Base-by-base conservation (phyloP, 208 protist species). In the Crithidia thermophila region DNA sequence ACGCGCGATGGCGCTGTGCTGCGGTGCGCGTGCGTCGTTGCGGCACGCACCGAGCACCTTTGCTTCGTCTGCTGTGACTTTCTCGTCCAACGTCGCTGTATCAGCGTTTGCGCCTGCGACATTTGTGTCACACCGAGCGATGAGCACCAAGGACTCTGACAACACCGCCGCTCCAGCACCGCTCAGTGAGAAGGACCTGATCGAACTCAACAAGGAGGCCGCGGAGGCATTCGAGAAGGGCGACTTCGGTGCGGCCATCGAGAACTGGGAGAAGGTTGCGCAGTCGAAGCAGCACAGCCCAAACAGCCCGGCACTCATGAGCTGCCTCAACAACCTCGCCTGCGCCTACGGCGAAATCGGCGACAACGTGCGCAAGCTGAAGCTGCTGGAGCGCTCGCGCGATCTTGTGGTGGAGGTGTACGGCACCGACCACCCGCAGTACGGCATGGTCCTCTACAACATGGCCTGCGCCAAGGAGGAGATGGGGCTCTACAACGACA, bases 301-400 rank as follows among this genome's bases (percentile, higher is more conserved):
- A 33, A 77, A 84, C 67, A 91, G 77, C 64, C 77, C 76, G 18
- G 82, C 77, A 8, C 75, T 92, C 51, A 91, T 96, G 84, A 88
- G 75, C 71, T 94, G 85, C 60, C 72, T 93, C 21, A 88, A 93
- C 69, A 94, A 96, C 64, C 77, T 96, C 31, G 91, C 91, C n/a
- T 94, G 86, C 57, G 85, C 83, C 28, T 96, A 96, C 63, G 87
- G 91, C 7, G 85, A 94, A 42, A 77, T 91, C 16, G 91, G 91
- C 10, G 51, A 96, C 76, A 77, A 84, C 60, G 57, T 58, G 30
- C 87, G 80, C 52, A 93, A 96, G 69, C 66, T 91, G 40, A 59
- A 85, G 61, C 63, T 96, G 31, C 87, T 96, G 57, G 80, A 89
- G 63, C 77, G 74, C 14, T 90, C 85, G 31, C 75, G 59, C 14